Conservation (phyloP, 2,329 filamentous ascomycete species). For the Claviceps sp. region DNA sequence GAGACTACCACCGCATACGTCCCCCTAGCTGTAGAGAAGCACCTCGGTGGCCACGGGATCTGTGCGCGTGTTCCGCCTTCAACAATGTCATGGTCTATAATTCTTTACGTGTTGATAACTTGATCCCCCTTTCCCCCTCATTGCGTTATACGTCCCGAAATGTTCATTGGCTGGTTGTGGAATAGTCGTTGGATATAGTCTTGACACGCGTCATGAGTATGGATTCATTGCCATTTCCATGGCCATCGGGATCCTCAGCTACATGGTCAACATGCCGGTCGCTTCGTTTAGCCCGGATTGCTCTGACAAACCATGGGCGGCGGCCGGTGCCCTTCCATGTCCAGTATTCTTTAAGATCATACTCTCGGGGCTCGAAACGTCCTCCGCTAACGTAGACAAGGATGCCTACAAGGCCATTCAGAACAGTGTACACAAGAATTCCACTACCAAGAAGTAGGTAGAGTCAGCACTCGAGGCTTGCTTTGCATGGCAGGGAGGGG, state of each 20-base stretch:
- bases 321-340: conserved; percentile 36
- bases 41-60: background rate
- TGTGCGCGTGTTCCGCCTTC: too few species aligned
- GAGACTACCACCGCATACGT: too few species aligned
- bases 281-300: conserved; percentile 12
- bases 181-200: conserved; percentile 6
- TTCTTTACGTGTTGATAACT: too few species aligned
- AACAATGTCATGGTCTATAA: too few species aligned
- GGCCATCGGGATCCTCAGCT: background rate
- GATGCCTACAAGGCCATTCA: conserved; percentile 34
- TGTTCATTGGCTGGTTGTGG: background rate
- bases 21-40: background rate
- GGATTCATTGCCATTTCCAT: background rate
- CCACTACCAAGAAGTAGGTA: conserved; percentile 22
- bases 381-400: conserved; percentile 30
- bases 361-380: conserved; percentile 33
- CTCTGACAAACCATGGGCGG: conserved; percentile 34
- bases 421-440: conserved; percentile 38
- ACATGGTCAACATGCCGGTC: background rate
- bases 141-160: background rate
- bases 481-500: background rate
- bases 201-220: conserved; percentile 2
- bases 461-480: background rate
- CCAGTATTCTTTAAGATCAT: conserved; percentile 43
- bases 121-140: too few species aligned